Evolutionary conservation across 495 filamentous ascomycete genomes (phyloP), one percentile per base, ranked within the genome.

Genomic region (Articulospora tetracladia): DNA sequence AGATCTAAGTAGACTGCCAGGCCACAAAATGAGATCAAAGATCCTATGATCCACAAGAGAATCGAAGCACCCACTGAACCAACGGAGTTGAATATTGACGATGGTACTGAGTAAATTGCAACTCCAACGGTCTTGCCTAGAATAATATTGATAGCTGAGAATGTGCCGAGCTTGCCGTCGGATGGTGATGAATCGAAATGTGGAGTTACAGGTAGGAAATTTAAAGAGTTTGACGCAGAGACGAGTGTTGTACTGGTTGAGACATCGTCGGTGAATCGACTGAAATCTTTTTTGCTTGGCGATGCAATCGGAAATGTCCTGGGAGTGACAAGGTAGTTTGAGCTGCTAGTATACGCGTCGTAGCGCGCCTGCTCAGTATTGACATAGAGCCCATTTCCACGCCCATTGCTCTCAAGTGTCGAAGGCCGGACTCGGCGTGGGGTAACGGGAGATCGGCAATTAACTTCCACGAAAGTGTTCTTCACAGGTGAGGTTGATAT

Each of bases 1-100:
- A 80, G 76, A 71, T 83, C 77, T 34, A 83, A 64, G 49, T 79
- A 84, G 13, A 83, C 80, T 15, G 79, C 78, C 8, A 81, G 57
- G 1, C 74, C 69, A 17, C 70, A 72, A 36, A 70, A 73, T 1
- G 73, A 71, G 36, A 76, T 72, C 19, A 74, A 53, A 11, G 63
- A 70, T 8, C 74, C 74, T 12, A 75, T 63, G 34, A 67, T 68
- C 75, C 75, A 77, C n/a, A 77, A 52, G 26, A 73, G 34, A 34
- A 77, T 49, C 22, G 66, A 69, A 28, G 72, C 68, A 13, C 75
- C 75, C 0, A 77, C 75, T 3, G 75, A 77, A 1, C 74, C 75
- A 0, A 74, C 73, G 2, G 69, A 66, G n/a, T 68, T 70, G 58
- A 76, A 74, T 25, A 76, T 78, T 59, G 71, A 72, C 1, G 73